A percentile compares a stretch with the other conserved stretches of the same genome.
These are phyloP conservation scores for Acanthamoeba triangularis DNA, from an alignment of 208 protist genomes.

Conservation along the genomic window DNA sequence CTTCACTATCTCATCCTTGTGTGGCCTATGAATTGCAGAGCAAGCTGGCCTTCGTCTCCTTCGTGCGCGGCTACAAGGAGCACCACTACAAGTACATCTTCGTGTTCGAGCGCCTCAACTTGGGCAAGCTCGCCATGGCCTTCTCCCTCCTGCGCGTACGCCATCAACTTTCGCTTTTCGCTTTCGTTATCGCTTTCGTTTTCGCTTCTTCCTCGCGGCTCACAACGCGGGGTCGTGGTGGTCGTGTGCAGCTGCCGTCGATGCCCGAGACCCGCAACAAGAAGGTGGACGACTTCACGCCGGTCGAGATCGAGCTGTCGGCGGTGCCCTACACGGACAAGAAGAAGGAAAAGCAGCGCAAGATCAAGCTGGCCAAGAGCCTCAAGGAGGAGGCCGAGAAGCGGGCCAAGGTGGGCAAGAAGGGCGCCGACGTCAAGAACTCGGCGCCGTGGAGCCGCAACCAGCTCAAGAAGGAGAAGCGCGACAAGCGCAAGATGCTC, in stretches of 20 bases:
- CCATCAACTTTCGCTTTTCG: not conserved
- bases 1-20: too few relatives aligned
- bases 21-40: not conserved
- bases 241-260: not conserved
- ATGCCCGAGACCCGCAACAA: constrained; percentile 36
- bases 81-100: constrained; percentile 88
- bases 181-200: too few relatives aligned
- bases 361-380: constrained; percentile 65
- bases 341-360: constrained; percentile 74
- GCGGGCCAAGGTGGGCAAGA: constrained; percentile 9
- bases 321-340: constrained; percentile 80
- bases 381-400: constrained; percentile 75
- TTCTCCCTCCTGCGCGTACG: constrained; percentile 76
- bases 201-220: not conserved
- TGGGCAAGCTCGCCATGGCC: constrained; percentile 79
- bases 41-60: constrained; percentile 85
- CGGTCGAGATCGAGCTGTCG: constrained; percentile 78
- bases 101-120: constrained; percentile 80
- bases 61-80: constrained; percentile 88
- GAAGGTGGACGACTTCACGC: constrained; percentile 17
- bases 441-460: constrained; percentile 62
- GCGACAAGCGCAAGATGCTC: constrained; percentile 45
- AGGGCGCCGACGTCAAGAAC: constrained; percentile 35
- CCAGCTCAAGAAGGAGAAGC: constrained; percentile 70
- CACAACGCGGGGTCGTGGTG: not conserved